Conservation (phyloP, 2,329 filamentous ascomycete species). For the Aspergillus pseudotamarii region DNA sequence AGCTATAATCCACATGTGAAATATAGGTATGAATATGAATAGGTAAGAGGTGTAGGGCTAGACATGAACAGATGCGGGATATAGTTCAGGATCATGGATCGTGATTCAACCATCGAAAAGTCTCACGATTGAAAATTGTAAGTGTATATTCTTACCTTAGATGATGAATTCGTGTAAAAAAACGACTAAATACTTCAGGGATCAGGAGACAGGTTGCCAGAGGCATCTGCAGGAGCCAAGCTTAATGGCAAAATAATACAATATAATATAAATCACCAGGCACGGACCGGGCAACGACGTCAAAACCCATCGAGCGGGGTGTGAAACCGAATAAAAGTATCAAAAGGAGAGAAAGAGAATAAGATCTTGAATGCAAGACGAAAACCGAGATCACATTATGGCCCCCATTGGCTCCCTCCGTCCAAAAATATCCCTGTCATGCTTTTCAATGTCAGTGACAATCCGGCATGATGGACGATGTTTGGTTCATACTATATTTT, state of each 20-base stretch:
- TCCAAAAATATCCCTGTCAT: constrained; percentile 2
- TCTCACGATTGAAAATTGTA: not conserved
- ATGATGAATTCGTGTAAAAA: not conserved
- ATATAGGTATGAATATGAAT: not conserved
- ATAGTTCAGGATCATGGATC: not conserved
- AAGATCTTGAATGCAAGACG: not conserved
- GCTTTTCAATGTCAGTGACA: not conserved
- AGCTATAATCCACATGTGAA: not conserved
- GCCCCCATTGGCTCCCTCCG: not conserved
- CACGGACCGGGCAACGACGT: constrained; percentile 4
- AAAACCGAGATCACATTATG: not conserved
- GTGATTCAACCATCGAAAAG: not conserved
- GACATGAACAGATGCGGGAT: not conserved
- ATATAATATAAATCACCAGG: not conserved
- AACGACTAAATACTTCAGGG: not conserved
- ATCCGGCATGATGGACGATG: not conserved
- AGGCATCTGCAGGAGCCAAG: not conserved
- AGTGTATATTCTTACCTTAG: not conserved
- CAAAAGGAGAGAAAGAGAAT: too few species aligned
- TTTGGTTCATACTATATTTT: not conserved
- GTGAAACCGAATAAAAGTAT: not conserved
- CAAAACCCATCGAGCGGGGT: not conserved
- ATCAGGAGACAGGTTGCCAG: not conserved
- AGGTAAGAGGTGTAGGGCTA: not conserved
- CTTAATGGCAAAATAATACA: not conserved